phyloP scores from a whole-genome alignment of 2,329 filamentous ascomycete genomes.

The Ambrosiella beaveri region DNA sequence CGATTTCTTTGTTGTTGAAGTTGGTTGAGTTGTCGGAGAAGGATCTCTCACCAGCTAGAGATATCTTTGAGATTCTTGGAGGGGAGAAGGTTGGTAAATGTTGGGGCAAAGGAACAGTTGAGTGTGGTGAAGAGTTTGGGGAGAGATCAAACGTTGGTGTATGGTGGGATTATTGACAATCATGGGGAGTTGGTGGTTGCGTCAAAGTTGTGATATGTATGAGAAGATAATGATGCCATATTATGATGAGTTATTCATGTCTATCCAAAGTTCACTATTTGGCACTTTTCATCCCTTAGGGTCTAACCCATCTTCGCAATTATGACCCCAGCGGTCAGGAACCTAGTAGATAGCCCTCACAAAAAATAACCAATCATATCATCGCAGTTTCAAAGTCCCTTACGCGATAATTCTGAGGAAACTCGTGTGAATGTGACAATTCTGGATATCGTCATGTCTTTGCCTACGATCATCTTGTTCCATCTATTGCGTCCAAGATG shows the following conservation, averaged over 20 bases:
- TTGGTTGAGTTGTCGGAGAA: conserved; percentile 20
- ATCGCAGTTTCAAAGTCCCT: too few species aligned
- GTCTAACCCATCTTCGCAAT: too few species aligned
- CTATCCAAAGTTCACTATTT: neutral
- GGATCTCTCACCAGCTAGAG: conserved; percentile 18
- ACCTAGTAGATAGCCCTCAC: too few species aligned
- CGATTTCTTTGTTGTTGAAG: conserved; percentile 27
- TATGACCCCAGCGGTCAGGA: too few species aligned
- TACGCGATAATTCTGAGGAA: too few species aligned
- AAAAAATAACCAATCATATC: too few species aligned
- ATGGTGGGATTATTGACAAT: conserved; percentile 7
- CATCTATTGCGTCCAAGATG: too few species aligned
- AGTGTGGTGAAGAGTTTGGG: conserved; percentile 4
- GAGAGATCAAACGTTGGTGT: conserved; percentile 13
- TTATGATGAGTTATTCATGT: too few species aligned
- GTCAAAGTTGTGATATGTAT: neutral
- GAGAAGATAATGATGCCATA: too few species aligned
- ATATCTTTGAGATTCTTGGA: conserved; percentile 27
- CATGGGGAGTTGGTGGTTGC: conserved; percentile 1
- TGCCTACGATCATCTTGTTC: too few species aligned
- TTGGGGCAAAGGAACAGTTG: neutral
- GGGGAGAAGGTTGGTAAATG: conserved; percentile 14
- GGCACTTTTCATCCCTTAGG: neutral
- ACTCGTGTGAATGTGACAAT: too few species aligned
- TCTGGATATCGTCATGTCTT: too few species aligned